Evolutionary conservation across 2,329 filamentous ascomycete species (phyloP).

Genomic region (Fusarium denticulatum): DNA sequence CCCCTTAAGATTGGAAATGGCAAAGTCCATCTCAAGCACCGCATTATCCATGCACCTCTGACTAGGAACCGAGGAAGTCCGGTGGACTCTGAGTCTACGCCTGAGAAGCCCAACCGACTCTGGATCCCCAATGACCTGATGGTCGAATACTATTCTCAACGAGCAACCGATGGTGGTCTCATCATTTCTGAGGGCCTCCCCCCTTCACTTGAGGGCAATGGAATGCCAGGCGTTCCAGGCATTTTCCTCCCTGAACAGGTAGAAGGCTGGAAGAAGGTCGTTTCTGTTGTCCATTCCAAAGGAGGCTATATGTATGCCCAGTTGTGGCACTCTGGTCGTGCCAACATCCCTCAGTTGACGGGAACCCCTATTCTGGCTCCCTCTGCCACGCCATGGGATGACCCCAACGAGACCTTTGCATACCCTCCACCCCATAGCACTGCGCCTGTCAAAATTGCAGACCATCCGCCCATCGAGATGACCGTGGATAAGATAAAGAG

Average conservation of each 20-base stretch:
- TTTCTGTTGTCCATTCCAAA: slow-evolving; percentile 69
- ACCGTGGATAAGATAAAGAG: slow-evolving; percentile 55
- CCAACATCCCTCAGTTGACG: slow-evolving; percentile 50
- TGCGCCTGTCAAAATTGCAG: slow-evolving; percentile 52
- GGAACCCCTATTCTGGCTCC: slow-evolving; percentile 51
- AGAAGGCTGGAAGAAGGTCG: slow-evolving; percentile 67
- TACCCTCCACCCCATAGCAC: slow-evolving; percentile 49
- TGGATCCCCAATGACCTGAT: slow-evolving; percentile 54
- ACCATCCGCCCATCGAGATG: slow-evolving; percentile 44
- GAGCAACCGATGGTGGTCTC: slow-evolving; percentile 53
- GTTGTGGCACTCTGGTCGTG: slow-evolving; percentile 60
- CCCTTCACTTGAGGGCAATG: slow-evolving; percentile 55
- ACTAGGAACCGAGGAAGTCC: slow-evolving; percentile 64
- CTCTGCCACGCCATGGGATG: slow-evolving; percentile 57
- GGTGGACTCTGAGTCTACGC: slow-evolving; percentile 53
- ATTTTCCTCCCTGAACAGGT: slow-evolving; percentile 66
- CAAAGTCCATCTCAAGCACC: slow-evolving; percentile 59
- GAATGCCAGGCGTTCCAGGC: slow-evolving; percentile 62
- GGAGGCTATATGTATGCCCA: slow-evolving; percentile 70
- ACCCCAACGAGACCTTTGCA: slow-evolving; percentile 52
- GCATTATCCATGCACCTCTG: slow-evolving; percentile 61
- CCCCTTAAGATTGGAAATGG: slow-evolving; percentile 52
- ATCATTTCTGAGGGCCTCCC: slow-evolving; percentile 59
- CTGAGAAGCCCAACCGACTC: slow-evolving; percentile 55
- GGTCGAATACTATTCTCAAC: slow-evolving; percentile 56